Conservation (phyloP, 306 rosid species). For the Crotalaria pallida region DNA sequence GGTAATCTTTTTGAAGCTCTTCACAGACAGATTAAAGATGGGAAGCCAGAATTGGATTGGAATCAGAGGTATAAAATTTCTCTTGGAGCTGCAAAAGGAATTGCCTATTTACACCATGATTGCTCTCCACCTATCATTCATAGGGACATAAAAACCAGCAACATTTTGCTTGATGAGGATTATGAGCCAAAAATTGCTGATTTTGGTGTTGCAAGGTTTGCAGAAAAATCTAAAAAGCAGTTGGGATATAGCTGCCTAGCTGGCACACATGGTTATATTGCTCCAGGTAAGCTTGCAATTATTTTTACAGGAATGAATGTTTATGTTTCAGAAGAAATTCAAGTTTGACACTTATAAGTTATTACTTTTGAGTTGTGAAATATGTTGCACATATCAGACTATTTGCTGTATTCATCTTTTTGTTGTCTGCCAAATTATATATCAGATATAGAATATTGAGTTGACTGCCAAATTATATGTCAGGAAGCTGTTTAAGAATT, state of each 20-base stretch:
- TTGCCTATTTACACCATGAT: constrained; percentile 92
- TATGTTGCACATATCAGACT: not conserved
- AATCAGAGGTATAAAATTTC: constrained; percentile 70
- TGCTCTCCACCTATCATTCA: constrained; percentile 80
- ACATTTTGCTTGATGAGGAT: constrained; percentile 73
- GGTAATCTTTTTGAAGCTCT: constrained; percentile 84
- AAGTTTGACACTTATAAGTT: not conserved
- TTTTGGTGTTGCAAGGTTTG: constrained; percentile 88
- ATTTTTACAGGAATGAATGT: not conserved
- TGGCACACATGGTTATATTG: constrained; percentile 93
- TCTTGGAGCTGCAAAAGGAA: constrained; percentile 84
- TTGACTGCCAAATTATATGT: not conserved
- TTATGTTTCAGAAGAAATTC: not conserved
- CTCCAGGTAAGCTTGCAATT: constrained; percentile 71
- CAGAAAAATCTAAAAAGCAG: constrained; percentile 43
- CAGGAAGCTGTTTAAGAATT: not conserved
- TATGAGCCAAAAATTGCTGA: constrained; percentile 91
- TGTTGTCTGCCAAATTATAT: not conserved
- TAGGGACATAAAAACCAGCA: constrained; percentile 87
- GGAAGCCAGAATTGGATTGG: constrained; percentile 64
- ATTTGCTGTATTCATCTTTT: not conserved
- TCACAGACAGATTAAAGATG: constrained; percentile 52
- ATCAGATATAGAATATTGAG: too few species aligned
- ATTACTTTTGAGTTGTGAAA: not conserved
- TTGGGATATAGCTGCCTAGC: constrained; percentile 62